phyloP scores from a whole-genome alignment of 1,139 yeast species.

The Candida tetrigidarum region DNA sequence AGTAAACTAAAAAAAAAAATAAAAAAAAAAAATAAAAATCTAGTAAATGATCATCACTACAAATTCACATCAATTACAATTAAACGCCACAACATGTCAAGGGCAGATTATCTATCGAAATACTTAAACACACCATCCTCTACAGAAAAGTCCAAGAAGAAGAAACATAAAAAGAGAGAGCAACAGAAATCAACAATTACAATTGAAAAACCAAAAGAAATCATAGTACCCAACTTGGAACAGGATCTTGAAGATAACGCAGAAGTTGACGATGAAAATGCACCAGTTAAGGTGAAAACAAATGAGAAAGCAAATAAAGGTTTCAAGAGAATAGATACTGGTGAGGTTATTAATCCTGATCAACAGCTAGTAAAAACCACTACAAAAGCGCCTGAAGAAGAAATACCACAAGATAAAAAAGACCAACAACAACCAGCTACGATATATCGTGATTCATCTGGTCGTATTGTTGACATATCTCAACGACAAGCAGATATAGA shows the following conservation, averaged over 20 bases:
- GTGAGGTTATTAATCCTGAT: conserved; percentile 18
- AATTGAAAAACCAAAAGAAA: conserved; percentile 7
- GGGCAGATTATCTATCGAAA: conserved; percentile 6
- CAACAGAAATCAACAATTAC: conserved; percentile 6
- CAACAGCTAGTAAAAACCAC: not conserved
- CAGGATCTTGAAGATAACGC: conserved; percentile 4
- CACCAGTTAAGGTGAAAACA: conserved; percentile 27
- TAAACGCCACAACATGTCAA: conserved; percentile 1
- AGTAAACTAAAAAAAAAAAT: too few species aligned
- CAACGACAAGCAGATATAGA: conserved; percentile 36
- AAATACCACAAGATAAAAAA: conserved; percentile 1
- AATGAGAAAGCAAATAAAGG: conserved; percentile 28
- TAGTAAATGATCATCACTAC: not conserved
- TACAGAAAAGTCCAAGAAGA: conserved; percentile 4
- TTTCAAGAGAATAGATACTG: conserved; percentile 43
- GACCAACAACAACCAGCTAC: conserved; percentile 26
- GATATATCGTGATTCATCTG: conserved; percentile 45
- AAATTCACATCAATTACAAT: not conserved
- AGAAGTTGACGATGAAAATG: conserved; percentile 15
- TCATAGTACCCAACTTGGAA: conserved; percentile 3
- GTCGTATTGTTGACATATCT: conserved; percentile 40
- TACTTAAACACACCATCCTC: not conserved
- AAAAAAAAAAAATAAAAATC: not conserved
- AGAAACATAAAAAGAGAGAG: conserved; percentile 13
- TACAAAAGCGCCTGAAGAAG: not conserved